Base-by-base conservation (phyloP, 306 rosid species). In the Myrica gale region DNA sequence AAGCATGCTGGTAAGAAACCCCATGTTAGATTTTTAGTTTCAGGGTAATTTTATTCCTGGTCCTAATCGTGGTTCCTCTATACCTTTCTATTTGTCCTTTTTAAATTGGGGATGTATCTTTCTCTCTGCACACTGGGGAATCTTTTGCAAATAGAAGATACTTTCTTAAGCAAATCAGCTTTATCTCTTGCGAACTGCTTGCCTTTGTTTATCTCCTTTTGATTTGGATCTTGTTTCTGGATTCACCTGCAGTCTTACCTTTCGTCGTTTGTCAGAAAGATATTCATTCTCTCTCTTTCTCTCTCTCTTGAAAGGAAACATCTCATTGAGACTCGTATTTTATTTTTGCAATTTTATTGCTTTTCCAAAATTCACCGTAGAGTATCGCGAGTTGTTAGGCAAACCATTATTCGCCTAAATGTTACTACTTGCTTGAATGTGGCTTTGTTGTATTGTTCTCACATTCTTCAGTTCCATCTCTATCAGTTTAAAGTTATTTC, bases 1-100 rank as follows among this genome's bases (percentile, higher is more conserved):
- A 92, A 89, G 79, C 97, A 92, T 86, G 97, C 97, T 50, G 96
- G 97, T 87, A 79, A 74, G 76, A 74, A 69, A 43, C 68, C 51
- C 43, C 39, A 46, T 20, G 46, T 41, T 66, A 37, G n/a, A 32
- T 20, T 69, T 68, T 39, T n/a, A 19, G 37, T 69, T 46, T 78
- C 67, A 2, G 60, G 41, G 81, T 71, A 67, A 50, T 72, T 65
- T 4, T 37, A 39, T 39, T n/a, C 42, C 53, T 54, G 23, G n/a
- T 62, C 52, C 61, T 78, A 20, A 73, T 39, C 55, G 23, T 50
- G 17, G 73, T 70, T 37, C 4, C 69, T 42, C 78, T 45, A 17
- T 32, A 20, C 68, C 7, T 60, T 43, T 3, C 32, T 23, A 15
- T 42, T 70, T 19, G 56, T 69, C 45, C 41, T 43, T 44, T 44